Percentiles rank a stretch among this genome's conserved stretches.
phyloP scores from a whole-genome alignment of 495 filamentous ascomycete species.

The Barbatosphaeria neglecta region DNA sequence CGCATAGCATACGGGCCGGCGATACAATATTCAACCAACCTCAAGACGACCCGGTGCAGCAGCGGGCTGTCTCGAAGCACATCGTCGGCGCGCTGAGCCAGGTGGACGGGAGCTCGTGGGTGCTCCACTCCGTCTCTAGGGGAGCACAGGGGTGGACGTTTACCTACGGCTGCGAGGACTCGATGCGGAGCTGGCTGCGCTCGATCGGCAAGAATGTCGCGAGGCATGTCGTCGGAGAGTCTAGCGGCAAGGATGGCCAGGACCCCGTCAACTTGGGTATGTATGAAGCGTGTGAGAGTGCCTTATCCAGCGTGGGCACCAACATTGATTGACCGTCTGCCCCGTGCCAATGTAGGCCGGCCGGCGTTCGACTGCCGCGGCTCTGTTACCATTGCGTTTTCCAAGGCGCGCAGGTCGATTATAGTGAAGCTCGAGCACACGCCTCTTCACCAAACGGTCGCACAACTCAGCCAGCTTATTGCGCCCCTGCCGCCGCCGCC shows the following conservation, averaged over 20 bases:
- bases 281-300: no score
- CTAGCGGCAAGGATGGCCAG: constrained; percentile 23
- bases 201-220: constrained; percentile 22
- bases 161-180: constrained; percentile 36
- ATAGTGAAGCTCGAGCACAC: constrained; percentile 37
- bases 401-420: constrained; percentile 22
- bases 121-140: constrained; percentile 23
- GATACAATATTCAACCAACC: constrained; percentile 32
- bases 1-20: constrained; percentile 16
- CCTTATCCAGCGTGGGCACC: not conserved
- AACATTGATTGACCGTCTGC: constrained; percentile 7
- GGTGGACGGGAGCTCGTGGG: constrained; percentile 31
- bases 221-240: constrained; percentile 25
- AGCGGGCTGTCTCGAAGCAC: constrained; percentile 28
- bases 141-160: constrained; percentile 34
- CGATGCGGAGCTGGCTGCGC: constrained; percentile 33
- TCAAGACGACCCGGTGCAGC: constrained; percentile 26
- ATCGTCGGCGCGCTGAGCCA: constrained; percentile 23
- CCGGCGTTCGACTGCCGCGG: constrained; percentile 41
- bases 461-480: constrained; percentile 25
- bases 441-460: constrained; percentile 33
- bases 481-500: constrained; percentile 24
- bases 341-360: constrained; percentile 27
- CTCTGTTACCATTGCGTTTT: constrained; percentile 29
- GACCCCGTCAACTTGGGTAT: constrained; percentile 29